A percentile compares a stretch with the other conserved stretches of the same genome.
These are phyloP conservation scores for Isatis lusitanica DNA, from an alignment of 441 rosid species.

Conservation along the genomic window DNA sequence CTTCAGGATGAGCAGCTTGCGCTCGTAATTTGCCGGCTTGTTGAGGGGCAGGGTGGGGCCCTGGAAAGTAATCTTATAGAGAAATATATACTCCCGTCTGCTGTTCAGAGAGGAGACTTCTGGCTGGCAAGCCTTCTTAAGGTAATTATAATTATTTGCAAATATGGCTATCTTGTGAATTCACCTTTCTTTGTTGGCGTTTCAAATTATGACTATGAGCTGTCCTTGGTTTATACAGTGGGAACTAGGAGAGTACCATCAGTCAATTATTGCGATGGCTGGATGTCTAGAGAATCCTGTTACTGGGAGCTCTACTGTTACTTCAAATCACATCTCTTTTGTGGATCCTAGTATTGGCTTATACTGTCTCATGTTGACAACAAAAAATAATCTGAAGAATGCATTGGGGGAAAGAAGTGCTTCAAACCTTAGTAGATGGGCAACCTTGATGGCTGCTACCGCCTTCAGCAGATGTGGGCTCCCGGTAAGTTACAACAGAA, in stretches of 20 bases:
- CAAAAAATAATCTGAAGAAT: constrained; percentile 64
- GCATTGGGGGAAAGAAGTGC: constrained; percentile 76
- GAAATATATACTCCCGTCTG: constrained; percentile 75
- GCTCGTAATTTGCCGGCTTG: constrained; percentile 80
- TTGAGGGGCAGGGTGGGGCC: constrained; percentile 82
- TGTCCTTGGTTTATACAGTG: constrained; percentile 63
- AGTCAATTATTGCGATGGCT: constrained; percentile 73
- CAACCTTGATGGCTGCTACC: constrained; percentile 70
- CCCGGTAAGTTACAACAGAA: constrained; percentile 64
- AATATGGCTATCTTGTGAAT: constrained; percentile 16
- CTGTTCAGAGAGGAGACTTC: constrained; percentile 68
- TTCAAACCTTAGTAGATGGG: constrained; percentile 77
- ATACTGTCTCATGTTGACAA: constrained; percentile 63
- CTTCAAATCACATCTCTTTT: constrained; percentile 68
- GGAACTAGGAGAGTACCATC: constrained; percentile 75
- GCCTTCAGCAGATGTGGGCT: constrained; percentile 88
- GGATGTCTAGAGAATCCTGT: constrained; percentile 48
- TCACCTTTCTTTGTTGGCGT: constrained; percentile 13
- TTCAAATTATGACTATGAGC: constrained; percentile 25
- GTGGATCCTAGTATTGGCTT: constrained; percentile 82
- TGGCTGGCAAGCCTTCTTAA: constrained; percentile 90
- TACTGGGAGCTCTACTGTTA: constrained; percentile 44
- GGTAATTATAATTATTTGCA: constrained; percentile 50
- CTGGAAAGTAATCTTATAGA: constrained; percentile 66
- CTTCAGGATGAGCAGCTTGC: constrained; percentile 97